A percentile compares a stretch with the other conserved stretches of the same genome.
Conservation (phyloP, 345 rosid genomes). For the Populus alba region DNA sequence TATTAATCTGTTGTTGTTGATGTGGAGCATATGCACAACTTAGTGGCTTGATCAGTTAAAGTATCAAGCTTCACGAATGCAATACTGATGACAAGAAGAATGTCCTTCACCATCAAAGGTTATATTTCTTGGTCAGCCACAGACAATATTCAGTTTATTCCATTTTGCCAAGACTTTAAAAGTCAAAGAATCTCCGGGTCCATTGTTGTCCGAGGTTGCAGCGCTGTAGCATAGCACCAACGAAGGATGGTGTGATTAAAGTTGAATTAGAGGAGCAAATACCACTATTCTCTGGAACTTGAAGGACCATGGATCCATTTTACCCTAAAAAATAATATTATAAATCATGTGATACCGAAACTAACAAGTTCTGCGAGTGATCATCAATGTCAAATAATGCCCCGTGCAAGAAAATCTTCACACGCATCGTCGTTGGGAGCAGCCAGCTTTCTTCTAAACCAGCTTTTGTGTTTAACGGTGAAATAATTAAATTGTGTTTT, state of each 20-base stretch:
- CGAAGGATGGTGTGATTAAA: neutral
- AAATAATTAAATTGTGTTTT: too few species aligned
- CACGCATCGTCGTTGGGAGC: neutral
- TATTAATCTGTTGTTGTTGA: neutral
- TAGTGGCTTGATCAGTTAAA: constrained; percentile 17
- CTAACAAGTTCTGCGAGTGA: too few species aligned
- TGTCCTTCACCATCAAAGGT: neutral
- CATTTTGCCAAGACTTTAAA: neutral
- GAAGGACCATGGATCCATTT: too few species aligned
- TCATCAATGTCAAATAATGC: neutral
- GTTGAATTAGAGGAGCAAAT: too few species aligned
- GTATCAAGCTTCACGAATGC: constrained; percentile 12
- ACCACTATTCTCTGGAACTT: too few species aligned
- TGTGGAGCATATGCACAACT: neutral
- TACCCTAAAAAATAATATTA: too few species aligned
- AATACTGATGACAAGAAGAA: neutral
- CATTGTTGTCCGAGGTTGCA: neutral
- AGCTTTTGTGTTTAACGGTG: too few species aligned
- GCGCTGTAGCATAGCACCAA: neutral
- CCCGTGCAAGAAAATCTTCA: neutral
- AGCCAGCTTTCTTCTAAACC: neutral
- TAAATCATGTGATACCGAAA: too few species aligned
- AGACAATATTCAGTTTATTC: neutral
- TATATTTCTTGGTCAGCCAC: neutral
- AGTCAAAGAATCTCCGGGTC: neutral